These are phyloP conservation scores for Pterocarpus macrocarpus DNA, from an alignment of 306 rosid species.

Conservation along the genomic window DNA sequence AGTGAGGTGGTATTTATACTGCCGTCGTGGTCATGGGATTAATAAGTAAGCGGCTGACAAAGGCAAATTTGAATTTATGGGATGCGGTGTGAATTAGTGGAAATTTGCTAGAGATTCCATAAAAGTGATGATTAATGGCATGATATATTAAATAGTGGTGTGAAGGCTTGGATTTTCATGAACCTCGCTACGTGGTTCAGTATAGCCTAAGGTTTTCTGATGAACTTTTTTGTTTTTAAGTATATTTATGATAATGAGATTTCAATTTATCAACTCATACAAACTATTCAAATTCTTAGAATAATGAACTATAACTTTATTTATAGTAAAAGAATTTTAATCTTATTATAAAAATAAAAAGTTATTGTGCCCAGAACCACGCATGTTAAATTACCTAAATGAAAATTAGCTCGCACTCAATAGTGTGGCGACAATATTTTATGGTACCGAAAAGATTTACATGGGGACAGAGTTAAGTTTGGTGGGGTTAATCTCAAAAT, in stretches of 20 bases:
- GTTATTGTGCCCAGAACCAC: neutral
- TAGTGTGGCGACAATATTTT: neutral
- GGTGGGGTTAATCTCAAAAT: conserved; percentile 25
- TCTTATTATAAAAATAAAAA: no score
- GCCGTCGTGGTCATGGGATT: neutral
- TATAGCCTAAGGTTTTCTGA: neutral
- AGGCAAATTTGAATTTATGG: conserved; percentile 37
- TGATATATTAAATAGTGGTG: conserved; percentile 30
- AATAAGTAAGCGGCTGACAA: conserved; percentile 35
- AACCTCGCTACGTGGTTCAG: neutral
- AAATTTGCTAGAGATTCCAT: conserved; percentile 45
- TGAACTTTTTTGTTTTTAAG: no score
- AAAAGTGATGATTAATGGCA: neutral
- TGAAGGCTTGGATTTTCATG: conserved; percentile 32
- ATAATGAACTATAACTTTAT: no score
- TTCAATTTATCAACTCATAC: no score
- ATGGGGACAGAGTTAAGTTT: conserved; percentile 23
- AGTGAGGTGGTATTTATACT: conserved; percentile 36
- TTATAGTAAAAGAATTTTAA: no score
- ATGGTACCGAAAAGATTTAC: neutral
- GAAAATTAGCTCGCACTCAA: neutral
- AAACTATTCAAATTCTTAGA: no score
- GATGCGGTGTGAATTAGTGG: conserved; percentile 51
- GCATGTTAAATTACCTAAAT: neutral
- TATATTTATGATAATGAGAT: neutral